phyloP scores from a whole-genome alignment of 495 filamentous ascomycete species.

The Hamigera avellanea region DNA sequence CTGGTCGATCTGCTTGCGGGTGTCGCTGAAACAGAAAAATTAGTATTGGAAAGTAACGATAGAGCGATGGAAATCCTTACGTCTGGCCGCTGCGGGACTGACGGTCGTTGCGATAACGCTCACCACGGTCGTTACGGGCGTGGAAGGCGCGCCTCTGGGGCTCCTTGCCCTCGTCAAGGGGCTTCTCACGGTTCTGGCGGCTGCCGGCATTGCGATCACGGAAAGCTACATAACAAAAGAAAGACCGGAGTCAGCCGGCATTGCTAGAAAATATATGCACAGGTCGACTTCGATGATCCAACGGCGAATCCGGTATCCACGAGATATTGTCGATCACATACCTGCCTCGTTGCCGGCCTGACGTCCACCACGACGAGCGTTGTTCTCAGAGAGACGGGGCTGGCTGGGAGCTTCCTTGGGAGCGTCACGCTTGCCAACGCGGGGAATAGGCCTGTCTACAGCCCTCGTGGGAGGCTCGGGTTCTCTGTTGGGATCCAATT shows the following conservation, averaged over 20 bases:
- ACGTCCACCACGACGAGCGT: slow-evolving; percentile 47
- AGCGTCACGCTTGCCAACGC: slow-evolving; percentile 81
- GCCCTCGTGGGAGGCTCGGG: slow-evolving; percentile 71
- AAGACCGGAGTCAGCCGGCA: too few relatives aligned
- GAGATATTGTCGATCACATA: too few relatives aligned
- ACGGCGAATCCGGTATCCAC: too few relatives aligned
- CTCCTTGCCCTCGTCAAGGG: slow-evolving; percentile 57
- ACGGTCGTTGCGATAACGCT: slow-evolving; percentile 61
- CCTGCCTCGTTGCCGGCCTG: slow-evolving; percentile 72
- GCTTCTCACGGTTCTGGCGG: slow-evolving; percentile 71
- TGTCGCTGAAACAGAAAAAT: slow-evolving; percentile 44
- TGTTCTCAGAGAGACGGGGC: slow-evolving; percentile 26
- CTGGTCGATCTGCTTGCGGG: slow-evolving; percentile 84
- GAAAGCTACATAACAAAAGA: slow-evolving; percentile 50
- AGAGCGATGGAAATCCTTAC: slow-evolving; percentile 35
- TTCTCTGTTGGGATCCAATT: slow-evolving; percentile 68
- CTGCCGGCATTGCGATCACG: slow-evolving; percentile 80
- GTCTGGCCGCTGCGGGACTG: slow-evolving; percentile 63
- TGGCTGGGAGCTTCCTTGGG: slow-evolving; percentile 49
- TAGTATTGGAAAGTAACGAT: neutral
- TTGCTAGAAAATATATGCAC: too few relatives aligned
- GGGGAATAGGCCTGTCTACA: slow-evolving; percentile 69
- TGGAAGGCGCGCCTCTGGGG: slow-evolving; percentile 45
- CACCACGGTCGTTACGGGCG: slow-evolving; percentile 39
- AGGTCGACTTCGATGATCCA: slow-evolving; percentile 1